A percentile compares a stretch with the other conserved stretches of the same genome.
Conservation (phyloP, 202 grass and related monocot genomes). For the Saccharum hybrid region DNA sequence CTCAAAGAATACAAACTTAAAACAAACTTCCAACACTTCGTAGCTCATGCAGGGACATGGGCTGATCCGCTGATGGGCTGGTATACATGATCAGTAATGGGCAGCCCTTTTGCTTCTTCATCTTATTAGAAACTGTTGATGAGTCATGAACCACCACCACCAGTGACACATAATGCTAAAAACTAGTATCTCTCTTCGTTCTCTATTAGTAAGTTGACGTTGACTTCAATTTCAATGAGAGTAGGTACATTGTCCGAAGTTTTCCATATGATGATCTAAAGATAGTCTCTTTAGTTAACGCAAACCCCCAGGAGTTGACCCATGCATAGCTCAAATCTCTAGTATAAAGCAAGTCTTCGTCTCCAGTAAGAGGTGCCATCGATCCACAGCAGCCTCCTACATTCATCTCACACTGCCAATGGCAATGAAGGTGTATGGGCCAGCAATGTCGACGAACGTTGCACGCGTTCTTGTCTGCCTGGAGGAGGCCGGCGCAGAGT, state of each 20-base stretch:
- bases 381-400: neutral
- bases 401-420: neutral
- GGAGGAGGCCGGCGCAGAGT: constrained; percentile 43
- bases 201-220: neutral
- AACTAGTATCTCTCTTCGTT: no score
- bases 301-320: neutral
- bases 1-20: neutral
- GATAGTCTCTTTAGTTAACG: neutral
- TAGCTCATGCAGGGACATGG: no score
- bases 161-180: no score
- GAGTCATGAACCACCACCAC: no score
- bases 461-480: constrained; percentile 43
- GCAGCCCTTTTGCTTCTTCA: no score
- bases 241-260: neutral
- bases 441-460: constrained; percentile 16
- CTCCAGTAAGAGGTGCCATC: no score
- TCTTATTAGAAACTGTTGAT: no score
- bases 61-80: no score
- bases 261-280: neutral
- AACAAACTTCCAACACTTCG: no score
- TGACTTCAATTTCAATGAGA: neutral
- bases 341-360: neutral
- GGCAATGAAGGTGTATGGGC: neutral
- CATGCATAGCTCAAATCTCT: neutral
- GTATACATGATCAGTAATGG: no score